These are phyloP conservation scores for Rhinocladiella mackenziei DNA, from an alignment of 2,329 filamentous ascomycete species.

Conservation along the genomic window DNA sequence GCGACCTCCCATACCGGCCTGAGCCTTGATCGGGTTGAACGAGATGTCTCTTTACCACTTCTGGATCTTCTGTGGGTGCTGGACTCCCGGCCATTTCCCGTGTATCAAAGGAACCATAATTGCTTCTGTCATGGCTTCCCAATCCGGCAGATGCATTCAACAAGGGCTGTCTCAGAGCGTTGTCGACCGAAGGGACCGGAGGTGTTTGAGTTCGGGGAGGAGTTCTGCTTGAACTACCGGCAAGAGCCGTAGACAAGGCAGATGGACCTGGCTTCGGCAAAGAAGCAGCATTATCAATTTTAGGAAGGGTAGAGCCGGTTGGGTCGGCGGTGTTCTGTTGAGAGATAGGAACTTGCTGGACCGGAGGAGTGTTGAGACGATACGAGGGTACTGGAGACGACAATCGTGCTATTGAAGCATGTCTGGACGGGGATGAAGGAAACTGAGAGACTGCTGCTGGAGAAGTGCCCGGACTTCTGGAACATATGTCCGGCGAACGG, in stretches of 20 bases:
- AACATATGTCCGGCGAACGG: constrained; percentile 24
- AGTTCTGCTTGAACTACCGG: constrained; percentile 62
- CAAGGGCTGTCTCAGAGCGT: constrained; percentile 11
- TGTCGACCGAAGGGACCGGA: constrained; percentile 32
- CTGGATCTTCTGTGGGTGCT: constrained; percentile 74
- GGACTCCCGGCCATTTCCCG: constrained; percentile 53
- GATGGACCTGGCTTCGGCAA: constrained; percentile 76
- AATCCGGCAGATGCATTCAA: constrained; percentile 56
- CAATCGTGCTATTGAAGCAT: constrained; percentile 52
- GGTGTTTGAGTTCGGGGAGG: constrained; percentile 43
- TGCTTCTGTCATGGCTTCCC: constrained; percentile 52
- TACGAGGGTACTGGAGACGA: constrained; percentile 54
- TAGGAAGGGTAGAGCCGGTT: constrained; percentile 56
- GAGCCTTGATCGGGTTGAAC: constrained; percentile 60
- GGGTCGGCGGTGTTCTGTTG: constrained; percentile 46
- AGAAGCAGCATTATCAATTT: constrained; percentile 55
- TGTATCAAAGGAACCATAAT: constrained; percentile 78
- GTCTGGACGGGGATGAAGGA: constrained; percentile 45
- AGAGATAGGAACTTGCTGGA: constrained; percentile 50
- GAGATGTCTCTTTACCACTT: constrained; percentile 84
- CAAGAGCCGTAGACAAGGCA: constrained; percentile 81
- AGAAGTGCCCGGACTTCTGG: constrained; percentile 13
- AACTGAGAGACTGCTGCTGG: constrained; percentile 35
- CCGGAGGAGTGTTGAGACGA: constrained; percentile 44
- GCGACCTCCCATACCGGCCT: constrained; percentile 37